Evolutionary conservation across 345 rosid genomes (phyloP).

Genomic region (Chamaenerion angustifolium): DNA sequence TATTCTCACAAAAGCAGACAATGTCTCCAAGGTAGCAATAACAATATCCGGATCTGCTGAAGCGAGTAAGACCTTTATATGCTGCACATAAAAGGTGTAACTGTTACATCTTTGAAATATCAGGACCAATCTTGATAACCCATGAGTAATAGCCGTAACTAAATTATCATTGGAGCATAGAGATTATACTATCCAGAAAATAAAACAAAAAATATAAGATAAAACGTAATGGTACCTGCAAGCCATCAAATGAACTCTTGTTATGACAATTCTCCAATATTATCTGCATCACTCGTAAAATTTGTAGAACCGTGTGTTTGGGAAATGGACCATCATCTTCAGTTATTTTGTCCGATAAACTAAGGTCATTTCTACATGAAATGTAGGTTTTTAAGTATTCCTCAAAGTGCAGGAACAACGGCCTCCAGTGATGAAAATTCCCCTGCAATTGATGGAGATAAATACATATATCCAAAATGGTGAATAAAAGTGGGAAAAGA

Average conservation of each 20-base stretch:
- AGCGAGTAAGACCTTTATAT: constrained; percentile 79
- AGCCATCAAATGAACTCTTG: constrained; percentile 83
- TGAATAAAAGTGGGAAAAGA: not conserved
- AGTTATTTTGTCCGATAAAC: constrained; percentile 55
- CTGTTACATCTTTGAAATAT: not conserved
- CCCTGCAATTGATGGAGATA: constrained; percentile 40
- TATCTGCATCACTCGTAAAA: constrained; percentile 77
- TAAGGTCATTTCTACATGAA: constrained; percentile 69
- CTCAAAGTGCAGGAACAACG: constrained; percentile 82
- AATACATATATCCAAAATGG: not conserved
- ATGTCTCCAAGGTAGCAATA: constrained; percentile 78
- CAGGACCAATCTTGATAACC: too few relatives aligned
- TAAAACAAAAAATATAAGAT: not conserved
- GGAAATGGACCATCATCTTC: constrained; percentile 68
- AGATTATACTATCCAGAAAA: too few relatives aligned
- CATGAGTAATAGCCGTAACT: too few relatives aligned
- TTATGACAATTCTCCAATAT: constrained; percentile 83
- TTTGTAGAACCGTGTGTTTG: constrained; percentile 70
- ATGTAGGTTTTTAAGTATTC: constrained; percentile 75
- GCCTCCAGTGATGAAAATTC: constrained; percentile 96
- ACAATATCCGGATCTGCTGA: constrained; percentile 94
- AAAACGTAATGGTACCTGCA: constrained; percentile 45
- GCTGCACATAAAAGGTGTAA: constrained; percentile 23
- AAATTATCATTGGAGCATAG: too few relatives aligned
- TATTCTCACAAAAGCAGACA: constrained; percentile 74